phyloP scores from a whole-genome alignment of 306 rosid genomes.

The Rosa chinensis region DNA sequence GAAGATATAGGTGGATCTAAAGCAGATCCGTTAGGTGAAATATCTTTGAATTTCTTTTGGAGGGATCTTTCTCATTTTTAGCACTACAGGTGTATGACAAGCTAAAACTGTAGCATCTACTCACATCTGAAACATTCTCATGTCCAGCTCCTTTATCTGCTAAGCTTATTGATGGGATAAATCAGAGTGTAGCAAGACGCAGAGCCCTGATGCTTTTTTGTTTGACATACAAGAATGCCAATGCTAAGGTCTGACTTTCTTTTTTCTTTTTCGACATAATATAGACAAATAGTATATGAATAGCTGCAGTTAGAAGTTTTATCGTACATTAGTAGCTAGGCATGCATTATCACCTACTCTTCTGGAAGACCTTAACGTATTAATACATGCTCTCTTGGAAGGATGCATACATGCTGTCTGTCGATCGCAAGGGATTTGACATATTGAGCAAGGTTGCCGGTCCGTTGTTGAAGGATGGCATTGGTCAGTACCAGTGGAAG shows the following conservation, averaged over 20 bases:
- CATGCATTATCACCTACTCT: not conserved
- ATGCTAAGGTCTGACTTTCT: slow-evolving; percentile 49
- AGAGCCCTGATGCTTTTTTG: slow-evolving; percentile 80
- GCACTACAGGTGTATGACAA: not conserved
- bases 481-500: slow-evolving; percentile 61
- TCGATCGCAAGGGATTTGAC: slow-evolving; percentile 81
- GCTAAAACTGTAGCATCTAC: not conserved
- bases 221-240: slow-evolving; percentile 51
- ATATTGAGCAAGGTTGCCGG: slow-evolving; percentile 58
- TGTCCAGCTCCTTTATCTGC: slow-evolving; percentile 68
- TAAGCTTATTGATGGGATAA: slow-evolving; percentile 76
- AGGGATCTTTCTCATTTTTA: not conserved
- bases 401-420: slow-evolving; percentile 69
- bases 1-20: slow-evolving; percentile 59
- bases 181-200: slow-evolving; percentile 73
- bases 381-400: slow-evolving; percentile 17
- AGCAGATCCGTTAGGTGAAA: slow-evolving; percentile 70
- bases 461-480: slow-evolving; percentile 47
- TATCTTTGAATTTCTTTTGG: not conserved
- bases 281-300: not conserved
- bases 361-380: not conserved
- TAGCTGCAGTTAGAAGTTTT: not conserved
- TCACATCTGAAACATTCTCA: slow-evolving; percentile 17
- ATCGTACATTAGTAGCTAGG: not conserved
- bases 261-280: not conserved